phyloP scores from a whole-genome alignment of 768 basidiomycete species.

The Crucibulum laeve region DNA sequence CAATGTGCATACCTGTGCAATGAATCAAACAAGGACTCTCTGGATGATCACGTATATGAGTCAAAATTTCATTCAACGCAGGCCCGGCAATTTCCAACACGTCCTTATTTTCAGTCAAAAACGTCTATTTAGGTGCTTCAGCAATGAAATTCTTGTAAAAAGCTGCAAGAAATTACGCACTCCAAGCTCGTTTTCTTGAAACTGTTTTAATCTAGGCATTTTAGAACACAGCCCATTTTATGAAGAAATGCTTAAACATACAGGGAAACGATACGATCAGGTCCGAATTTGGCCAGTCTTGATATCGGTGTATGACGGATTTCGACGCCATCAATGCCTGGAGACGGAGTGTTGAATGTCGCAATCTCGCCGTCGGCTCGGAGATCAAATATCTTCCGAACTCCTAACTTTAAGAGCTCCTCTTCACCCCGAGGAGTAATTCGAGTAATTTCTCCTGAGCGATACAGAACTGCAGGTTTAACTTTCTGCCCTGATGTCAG shows the following conservation, averaged over 20 bases:
- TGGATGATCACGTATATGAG: slow-evolving; percentile 31
- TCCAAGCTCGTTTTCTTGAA: slow-evolving; percentile 17
- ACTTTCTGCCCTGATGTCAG: slow-evolving; percentile 9
- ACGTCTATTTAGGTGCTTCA: too few relatives aligned
- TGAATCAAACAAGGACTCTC: slow-evolving; percentile 35
- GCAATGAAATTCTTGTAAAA: too few relatives aligned
- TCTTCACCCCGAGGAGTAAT: slow-evolving; percentile 29
- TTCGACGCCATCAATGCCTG: slow-evolving; percentile 13
- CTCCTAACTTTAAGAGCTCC: slow-evolving; percentile 26
- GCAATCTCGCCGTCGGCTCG: slow-evolving; percentile 30
- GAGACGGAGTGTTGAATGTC: slow-evolving; percentile 22
- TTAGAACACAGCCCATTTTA: too few relatives aligned
- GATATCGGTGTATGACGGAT: neutral
- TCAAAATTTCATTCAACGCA: slow-evolving; percentile 27
- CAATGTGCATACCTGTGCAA: slow-evolving; percentile 32
- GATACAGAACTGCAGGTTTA: slow-evolving; percentile 28
- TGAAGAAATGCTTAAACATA: too few relatives aligned
- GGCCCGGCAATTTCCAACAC: slow-evolving; percentile 25
- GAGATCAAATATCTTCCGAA: slow-evolving; percentile 35
- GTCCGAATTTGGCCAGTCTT: neutral
- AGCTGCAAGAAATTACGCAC: too few relatives aligned
- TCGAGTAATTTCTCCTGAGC: slow-evolving; percentile 31
- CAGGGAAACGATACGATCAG: neutral
- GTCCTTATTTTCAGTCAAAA: slow-evolving; percentile 11
- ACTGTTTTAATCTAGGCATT: slow-evolving; percentile 22